A percentile compares a stretch with the other conserved stretches of the same genome.
Evolutionary conservation across 129 eudicot species (phyloP).

Genomic region (Apium graveolens): DNA sequence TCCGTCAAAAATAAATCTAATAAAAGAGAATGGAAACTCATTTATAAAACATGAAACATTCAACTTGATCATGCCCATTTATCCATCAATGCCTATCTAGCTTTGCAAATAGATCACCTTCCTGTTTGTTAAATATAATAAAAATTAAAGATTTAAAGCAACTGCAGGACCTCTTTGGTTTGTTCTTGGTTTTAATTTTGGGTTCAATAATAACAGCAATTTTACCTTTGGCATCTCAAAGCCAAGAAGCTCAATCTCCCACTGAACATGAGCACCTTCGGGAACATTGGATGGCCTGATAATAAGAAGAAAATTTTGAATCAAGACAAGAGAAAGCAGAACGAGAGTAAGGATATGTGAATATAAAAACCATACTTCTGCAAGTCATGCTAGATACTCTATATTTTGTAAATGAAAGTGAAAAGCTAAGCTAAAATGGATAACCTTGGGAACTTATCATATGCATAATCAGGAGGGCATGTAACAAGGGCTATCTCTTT

Average conservation of each 20-base stretch:
- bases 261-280: constrained; percentile 77
- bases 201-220: neutral
- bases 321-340: neutral
- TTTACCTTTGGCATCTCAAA: constrained; percentile 88
- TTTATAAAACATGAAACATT: neutral
- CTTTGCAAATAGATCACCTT: neutral
- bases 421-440: constrained; percentile 6
- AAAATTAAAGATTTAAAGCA: neutral
- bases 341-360: neutral
- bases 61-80: constrained; percentile 5
- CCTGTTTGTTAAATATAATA: neutral
- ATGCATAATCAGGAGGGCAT: constrained; percentile 99
- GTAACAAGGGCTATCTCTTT: constrained; percentile 90
- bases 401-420: constrained; percentile 2
- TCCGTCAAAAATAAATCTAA: neutral
- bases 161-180: neutral
- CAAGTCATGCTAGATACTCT: constrained; percentile 4
- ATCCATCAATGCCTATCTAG: neutral
- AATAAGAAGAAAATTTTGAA: constrained; percentile 14
- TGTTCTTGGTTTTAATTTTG: neutral
- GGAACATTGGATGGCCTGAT: constrained; percentile 89
- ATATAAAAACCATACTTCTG: constrained; percentile 11
- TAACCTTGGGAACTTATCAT: constrained; percentile 91
- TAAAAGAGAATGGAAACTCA: neutral
- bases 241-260: constrained; percentile 99